phyloP scores from a whole-genome alignment of 768 basidiomycete genomes.

The Calvatia gigantea region DNA sequence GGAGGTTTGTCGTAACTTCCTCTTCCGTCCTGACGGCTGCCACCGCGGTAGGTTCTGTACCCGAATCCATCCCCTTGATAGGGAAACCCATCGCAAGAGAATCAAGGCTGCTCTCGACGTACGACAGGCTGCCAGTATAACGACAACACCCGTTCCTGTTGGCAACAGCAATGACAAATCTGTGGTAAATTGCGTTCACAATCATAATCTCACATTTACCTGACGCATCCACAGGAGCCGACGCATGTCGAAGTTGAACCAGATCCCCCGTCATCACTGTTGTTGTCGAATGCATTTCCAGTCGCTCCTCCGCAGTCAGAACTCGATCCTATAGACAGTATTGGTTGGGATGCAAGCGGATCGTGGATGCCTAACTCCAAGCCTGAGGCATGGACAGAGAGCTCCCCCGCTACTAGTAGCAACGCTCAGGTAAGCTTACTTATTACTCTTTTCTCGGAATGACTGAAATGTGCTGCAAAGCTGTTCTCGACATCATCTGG shows the following conservation, averaged over 20 bases:
- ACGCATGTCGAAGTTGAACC: neutral
- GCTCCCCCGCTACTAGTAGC: constrained; percentile 1
- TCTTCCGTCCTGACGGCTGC: constrained; percentile 20
- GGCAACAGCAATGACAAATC: neutral
- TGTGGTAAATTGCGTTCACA: neutral
- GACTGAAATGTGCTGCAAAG: neutral
- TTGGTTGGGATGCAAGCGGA: constrained; percentile 1
- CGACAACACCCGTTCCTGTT: neutral
- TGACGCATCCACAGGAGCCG: neutral
- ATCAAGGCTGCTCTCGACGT: constrained; percentile 2
- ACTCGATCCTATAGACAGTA: neutral
- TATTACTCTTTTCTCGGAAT: neutral
- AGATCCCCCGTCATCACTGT: neutral
- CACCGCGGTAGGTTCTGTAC: constrained; percentile 17
- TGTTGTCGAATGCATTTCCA: neutral
- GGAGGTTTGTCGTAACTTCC: constrained; percentile 31
- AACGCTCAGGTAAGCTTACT: neutral
- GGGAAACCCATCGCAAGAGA: constrained; percentile 7
- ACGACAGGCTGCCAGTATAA: neutral
- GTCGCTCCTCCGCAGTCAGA: neutral
- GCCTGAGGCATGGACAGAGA: constrained; percentile 2
- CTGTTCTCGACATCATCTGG: neutral
- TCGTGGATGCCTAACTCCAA: neutral
- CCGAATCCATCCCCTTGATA: constrained; percentile 28
- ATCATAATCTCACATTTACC: neutral